These are phyloP conservation scores for Mucor saturninus DNA, from an alignment of 371 early-diverging fungal genomes.

Conservation along the genomic window DNA sequence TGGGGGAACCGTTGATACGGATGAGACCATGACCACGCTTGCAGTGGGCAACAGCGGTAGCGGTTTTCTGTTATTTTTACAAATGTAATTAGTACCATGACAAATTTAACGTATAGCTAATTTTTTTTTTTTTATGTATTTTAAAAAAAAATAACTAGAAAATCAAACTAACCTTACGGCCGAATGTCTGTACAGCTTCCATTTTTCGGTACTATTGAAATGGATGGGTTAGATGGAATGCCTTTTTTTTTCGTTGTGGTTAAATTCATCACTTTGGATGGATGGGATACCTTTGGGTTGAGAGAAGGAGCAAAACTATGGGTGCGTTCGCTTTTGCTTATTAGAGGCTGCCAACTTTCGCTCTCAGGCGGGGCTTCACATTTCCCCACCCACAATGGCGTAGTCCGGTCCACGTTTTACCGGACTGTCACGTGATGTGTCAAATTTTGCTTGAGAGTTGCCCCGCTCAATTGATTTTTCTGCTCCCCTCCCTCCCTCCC, in stretches of 20 bases:
- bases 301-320: conserved; percentile 34
- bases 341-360: conserved; percentile 1
- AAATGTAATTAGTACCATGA: neutral
- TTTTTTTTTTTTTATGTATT: too few relatives aligned
- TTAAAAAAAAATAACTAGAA: neutral
- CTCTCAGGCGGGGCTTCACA: conserved; percentile 1
- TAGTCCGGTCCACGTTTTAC: conserved; percentile 12
- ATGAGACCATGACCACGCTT: conserved; percentile 95
- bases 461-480: neutral
- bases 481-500: neutral
- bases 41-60: conserved; percentile 99
- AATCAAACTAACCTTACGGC: conserved; percentile 50
- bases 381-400: neutral
- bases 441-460: neutral
- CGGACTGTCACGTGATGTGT: conserved; percentile 12
- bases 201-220: conserved; percentile 37
- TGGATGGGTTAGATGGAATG: conserved; percentile 12
- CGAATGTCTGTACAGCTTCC: conserved; percentile 65
- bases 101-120: neutral
- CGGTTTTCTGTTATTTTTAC: conserved; percentile 86
- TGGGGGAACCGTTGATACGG: conserved; percentile 96
- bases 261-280: conserved; percentile 7
- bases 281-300: conserved; percentile 39
- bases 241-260: neutral
- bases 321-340: conserved; percentile 23